These are phyloP conservation scores for Haplosporangium sp. DNA, from an alignment of 371 early-diverging fungal genomes.

Conservation along the genomic window DNA sequence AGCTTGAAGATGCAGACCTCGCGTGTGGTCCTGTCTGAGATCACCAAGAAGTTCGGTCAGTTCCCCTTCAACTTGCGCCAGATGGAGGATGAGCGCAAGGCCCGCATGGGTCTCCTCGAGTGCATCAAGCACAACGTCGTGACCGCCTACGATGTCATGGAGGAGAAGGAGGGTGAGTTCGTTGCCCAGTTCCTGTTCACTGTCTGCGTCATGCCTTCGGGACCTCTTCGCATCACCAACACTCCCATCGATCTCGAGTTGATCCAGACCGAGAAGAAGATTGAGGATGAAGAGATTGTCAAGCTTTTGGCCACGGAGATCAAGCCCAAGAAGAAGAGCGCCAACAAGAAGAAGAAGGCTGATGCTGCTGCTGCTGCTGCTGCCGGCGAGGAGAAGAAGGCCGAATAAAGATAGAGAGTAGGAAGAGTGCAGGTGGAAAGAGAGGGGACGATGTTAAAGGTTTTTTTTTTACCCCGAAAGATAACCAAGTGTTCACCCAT, in stretches of 20 bases:
- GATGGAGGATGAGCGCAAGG: conserved; percentile 87
- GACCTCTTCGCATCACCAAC: conserved; percentile 80
- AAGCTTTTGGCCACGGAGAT: conserved; percentile 70
- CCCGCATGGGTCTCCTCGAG: conserved; percentile 93
- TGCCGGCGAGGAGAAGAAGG: conserved; percentile 55
- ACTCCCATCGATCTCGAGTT: conserved; percentile 72
- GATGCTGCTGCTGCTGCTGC: conserved; percentile 51
- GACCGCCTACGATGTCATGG: conserved; percentile 80
- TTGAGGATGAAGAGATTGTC: conserved; percentile 78
- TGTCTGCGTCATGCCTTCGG: conserved; percentile 87
- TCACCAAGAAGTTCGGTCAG: conserved; percentile 82
- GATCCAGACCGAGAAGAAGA: conserved; percentile 80
- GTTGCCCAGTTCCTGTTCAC: conserved; percentile 95
- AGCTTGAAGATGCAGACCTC: conserved; percentile 91
- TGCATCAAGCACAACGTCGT: conserved; percentile 87
- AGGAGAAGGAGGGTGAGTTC: conserved; percentile 84
- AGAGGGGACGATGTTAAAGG: too few relatives aligned
- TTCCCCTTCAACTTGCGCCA: conserved; percentile 91
- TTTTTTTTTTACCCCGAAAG: neutral
- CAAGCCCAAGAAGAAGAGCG: conserved; percentile 57
- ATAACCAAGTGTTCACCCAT: neutral
- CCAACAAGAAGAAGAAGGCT: conserved; percentile 58
- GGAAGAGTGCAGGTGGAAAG: neutral
- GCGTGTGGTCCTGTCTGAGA: conserved; percentile 79
- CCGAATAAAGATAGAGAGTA: neutral